Percentiles rank a stretch among this genome's conserved stretches.
Evolutionary conservation across 2,329 filamentous ascomycete species (phyloP).

Genomic region (Chaetomium sp.): DNA sequence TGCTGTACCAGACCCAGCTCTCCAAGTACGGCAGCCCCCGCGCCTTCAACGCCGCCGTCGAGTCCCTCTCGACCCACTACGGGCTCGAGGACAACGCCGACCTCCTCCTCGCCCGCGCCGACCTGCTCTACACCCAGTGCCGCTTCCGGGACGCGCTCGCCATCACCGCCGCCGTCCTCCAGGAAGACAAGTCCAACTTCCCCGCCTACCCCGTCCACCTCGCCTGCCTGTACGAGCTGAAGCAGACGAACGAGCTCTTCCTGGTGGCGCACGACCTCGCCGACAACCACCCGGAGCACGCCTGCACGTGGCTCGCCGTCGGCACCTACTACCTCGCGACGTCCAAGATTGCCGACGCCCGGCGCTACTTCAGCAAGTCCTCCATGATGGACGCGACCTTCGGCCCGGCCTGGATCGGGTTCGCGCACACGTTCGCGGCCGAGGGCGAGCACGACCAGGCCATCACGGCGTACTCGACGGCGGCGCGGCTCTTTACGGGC

Average conservation of each 20-base stretch:
- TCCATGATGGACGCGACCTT: conserved; percentile 98
- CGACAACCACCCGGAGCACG: conserved; percentile 86
- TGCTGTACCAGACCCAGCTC: conserved; percentile 92
- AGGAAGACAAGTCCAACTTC: conserved; percentile 86
- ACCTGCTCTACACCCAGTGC: conserved; percentile 92
- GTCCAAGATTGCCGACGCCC: conserved; percentile 85
- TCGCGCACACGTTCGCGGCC: conserved; percentile 95
- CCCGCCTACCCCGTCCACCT: conserved; percentile 86
- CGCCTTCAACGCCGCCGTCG: conserved; percentile 80
- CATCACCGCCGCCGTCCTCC: conserved; percentile 81
- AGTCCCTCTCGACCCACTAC: conserved; percentile 92
- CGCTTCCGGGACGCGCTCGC: conserved; percentile 84
- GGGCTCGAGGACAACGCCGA: conserved; percentile 84
- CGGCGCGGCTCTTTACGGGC: conserved; percentile 91
- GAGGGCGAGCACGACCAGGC: conserved; percentile 98
- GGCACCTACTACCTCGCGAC: conserved; percentile 93
- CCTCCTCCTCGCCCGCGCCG: conserved; percentile 84
- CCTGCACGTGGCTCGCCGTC: conserved; percentile 90
- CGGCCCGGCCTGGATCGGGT: conserved; percentile 96
- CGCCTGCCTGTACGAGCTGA: conserved; percentile 85
- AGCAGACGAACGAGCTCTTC: conserved; percentile 85
- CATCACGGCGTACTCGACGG: conserved; percentile 95
- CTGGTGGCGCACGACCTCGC: conserved; percentile 90
- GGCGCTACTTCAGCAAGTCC: conserved; percentile 95
- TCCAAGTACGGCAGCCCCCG: conserved; percentile 92